A percentile compares a stretch with the other conserved stretches of the same genome.
phyloP scores from a whole-genome alignment of 1,139 yeast species.

The Lodderomyces orthopsilosis region DNA sequence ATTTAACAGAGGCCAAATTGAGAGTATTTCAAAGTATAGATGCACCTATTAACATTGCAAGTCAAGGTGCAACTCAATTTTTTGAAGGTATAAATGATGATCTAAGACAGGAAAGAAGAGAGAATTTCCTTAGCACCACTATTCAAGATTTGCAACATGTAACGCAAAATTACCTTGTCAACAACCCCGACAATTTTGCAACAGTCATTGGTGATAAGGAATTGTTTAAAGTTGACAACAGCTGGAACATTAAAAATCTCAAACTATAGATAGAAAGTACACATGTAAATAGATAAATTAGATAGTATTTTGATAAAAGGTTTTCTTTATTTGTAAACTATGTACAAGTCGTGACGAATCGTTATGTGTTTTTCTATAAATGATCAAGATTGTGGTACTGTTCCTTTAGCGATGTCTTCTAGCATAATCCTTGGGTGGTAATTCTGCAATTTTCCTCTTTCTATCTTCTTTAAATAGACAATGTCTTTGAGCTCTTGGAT shows the following conservation, averaged over 20 bases:
- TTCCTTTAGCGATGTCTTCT: slow-evolving; percentile 40
- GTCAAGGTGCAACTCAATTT: slow-evolving; percentile 71
- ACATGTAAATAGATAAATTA: not conserved
- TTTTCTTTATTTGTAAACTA: not conserved
- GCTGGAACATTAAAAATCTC: slow-evolving; percentile 25
- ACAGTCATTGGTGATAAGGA: slow-evolving; percentile 55
- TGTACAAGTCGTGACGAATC: slow-evolving; percentile 1
- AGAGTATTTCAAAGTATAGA: slow-evolving; percentile 89
- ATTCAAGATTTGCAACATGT: slow-evolving; percentile 62
- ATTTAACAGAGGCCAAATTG: slow-evolving; percentile 84
- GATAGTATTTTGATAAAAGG: not conserved
- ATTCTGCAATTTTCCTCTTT: slow-evolving; percentile 74
- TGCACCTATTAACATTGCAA: slow-evolving; percentile 80
- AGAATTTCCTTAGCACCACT: slow-evolving; percentile 61
- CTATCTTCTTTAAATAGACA: slow-evolving; percentile 86
- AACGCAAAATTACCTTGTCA: slow-evolving; percentile 56
- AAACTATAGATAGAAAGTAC: slow-evolving; percentile 3
- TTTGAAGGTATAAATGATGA: slow-evolving; percentile 73
- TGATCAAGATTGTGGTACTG: not conserved
- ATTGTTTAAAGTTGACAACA: slow-evolving; percentile 26
- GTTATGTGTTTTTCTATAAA: not conserved
- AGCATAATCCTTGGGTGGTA: slow-evolving; percentile 56
- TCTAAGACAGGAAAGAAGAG: slow-evolving; percentile 78
- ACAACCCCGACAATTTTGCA: slow-evolving; percentile 24
- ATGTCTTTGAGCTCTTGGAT: slow-evolving; percentile 70